Evolutionary conservation across 2,329 filamentous ascomycete species (phyloP).

Genomic region (Fusarium ambrosium): DNA sequence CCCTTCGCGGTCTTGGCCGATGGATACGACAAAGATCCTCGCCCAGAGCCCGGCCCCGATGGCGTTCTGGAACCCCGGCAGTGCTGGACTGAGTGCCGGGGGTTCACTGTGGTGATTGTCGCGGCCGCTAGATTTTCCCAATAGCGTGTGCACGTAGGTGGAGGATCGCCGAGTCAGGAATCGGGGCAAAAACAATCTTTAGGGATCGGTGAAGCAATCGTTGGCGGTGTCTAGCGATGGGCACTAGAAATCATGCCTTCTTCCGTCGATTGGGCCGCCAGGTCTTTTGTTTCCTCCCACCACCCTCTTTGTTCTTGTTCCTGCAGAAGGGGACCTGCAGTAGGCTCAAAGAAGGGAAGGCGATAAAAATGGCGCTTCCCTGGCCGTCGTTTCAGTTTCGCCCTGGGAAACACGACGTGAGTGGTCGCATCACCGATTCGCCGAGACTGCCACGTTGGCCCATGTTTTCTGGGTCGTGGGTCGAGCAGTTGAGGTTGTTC

Average conservation of each 20-base stretch:
- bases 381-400: slow-evolving; percentile 36
- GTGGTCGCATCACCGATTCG: slow-evolving; percentile 16
- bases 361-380: slow-evolving; percentile 27
- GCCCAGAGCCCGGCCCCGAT: not conserved
- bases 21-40: slow-evolving; percentile 5
- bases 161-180: slow-evolving; percentile 35
- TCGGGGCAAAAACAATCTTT: not conserved
- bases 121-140: not conserved
- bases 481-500: slow-evolving; percentile 14
- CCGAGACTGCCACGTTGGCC: slow-evolving; percentile 39
- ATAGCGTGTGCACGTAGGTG: slow-evolving; percentile 20
- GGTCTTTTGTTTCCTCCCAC: slow-evolving; percentile 19
- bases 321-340: slow-evolving; percentile 38
- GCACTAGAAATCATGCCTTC: slow-evolving; percentile 18
- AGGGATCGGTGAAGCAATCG: slow-evolving; percentile 11
- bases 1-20: slow-evolving; percentile 18
- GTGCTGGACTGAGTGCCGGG: slow-evolving; percentile 14
- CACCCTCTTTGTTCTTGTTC: slow-evolving; percentile 21
- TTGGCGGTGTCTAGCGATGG: not conserved
- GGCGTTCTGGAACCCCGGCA: slow-evolving; percentile 26
- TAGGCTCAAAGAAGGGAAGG: slow-evolving; percentile 15
- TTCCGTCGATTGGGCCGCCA: slow-evolving; percentile 26
- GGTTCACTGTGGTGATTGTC: not conserved
- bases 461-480: slow-evolving; percentile 18
- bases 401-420: slow-evolving; percentile 7